Percentiles rank a stretch among this genome's conserved stretches.
Evolutionary conservation across 164 flowering plant genomes (phyloP).

Genomic region (Berberis thunbergii): DNA sequence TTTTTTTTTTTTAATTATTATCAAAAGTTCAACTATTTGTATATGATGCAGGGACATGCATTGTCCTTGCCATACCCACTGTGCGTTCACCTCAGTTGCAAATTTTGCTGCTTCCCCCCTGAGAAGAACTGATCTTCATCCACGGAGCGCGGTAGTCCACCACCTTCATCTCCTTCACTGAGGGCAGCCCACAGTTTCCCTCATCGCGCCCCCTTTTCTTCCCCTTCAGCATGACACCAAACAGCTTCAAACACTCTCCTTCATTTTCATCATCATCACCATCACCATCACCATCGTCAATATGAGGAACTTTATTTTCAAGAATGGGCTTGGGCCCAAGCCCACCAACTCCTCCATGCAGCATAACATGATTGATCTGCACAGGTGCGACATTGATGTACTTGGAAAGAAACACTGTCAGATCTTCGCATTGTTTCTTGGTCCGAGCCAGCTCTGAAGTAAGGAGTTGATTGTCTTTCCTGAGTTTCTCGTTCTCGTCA

Average conservation of each 20-base stretch:
- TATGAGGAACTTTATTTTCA: background rate
- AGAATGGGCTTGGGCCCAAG: background rate
- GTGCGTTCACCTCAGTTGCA: constrained; percentile 14
- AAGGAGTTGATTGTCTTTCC: constrained; percentile 46
- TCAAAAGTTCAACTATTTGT: no score
- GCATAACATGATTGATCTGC: constrained; percentile 45
- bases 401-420: constrained; percentile 37
- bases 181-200: constrained; percentile 2
- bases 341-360: constrained; percentile 22
- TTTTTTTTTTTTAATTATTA: no score
- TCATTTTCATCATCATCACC: constrained; percentile 7
- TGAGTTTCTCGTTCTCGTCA: constrained; percentile 70
- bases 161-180: constrained; percentile 27
- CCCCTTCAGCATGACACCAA: constrained; percentile 67
- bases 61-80: background rate
- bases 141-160: constrained; percentile 18
- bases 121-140: constrained; percentile 19
- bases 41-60: background rate
- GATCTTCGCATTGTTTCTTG: constrained; percentile 68
- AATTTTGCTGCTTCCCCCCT: constrained; percentile 21
- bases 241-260: constrained; percentile 41
- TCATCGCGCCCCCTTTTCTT: constrained; percentile 22
- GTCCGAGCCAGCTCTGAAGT: constrained; percentile 57
- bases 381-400: constrained; percentile 50
- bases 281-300: constrained; percentile 2